Base-by-base conservation (phyloP, 805 yeast genomes). In the Grigorovia transvaalensis region DNA sequence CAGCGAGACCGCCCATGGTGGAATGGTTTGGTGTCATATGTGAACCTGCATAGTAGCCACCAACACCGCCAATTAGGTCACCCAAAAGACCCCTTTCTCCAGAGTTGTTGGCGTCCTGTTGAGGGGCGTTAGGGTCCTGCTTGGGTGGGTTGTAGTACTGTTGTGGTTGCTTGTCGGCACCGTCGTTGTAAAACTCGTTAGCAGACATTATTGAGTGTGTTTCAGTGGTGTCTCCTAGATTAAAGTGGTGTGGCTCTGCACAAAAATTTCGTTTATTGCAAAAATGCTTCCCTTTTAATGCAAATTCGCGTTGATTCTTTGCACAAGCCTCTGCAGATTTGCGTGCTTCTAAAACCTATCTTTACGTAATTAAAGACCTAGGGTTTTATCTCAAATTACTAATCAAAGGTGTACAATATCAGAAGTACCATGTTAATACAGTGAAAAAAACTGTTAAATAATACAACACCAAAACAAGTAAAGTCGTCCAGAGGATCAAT, bases 1-100 rank as follows among this genome's bases (percentile, higher is more conserved):
- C 84, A 33, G 71, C 72, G 51, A 76, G 64, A 48, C 74, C 74
- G 48, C 78, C 77, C 20, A 77, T 54, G 18, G 62, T 64, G 9
- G 66, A 59, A 48, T 66, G 70, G 11, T 56, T 48, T 29, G 48
- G 50, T 15, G 57, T 49, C 12, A 53, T 69, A 56, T 74, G 72
- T 29, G 72, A 65, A 56, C 81, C 81, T 59, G 76, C 80, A 56
- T 64, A 71, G 18, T 78, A 81, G 63, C 81, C 81, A 45, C 76
- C 78, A 52, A 74, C 72, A 56, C 78, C 81, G 59, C 82, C 82
- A 15, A 70, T 66, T 29, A 77, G 7, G 13, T 55, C 51, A 42
- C 54, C 46, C 42, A 29, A 29, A 4, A n/a, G 15, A 20, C 17
- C 38, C 20, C 35, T 35, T n/a, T 45, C 51, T 42, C 50, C 51